Evolutionary conservation across 352 stramenopile species (phyloP), one percentile per base, ranked within the genome.

Genomic region (Phytophthora megakarya): DNA sequence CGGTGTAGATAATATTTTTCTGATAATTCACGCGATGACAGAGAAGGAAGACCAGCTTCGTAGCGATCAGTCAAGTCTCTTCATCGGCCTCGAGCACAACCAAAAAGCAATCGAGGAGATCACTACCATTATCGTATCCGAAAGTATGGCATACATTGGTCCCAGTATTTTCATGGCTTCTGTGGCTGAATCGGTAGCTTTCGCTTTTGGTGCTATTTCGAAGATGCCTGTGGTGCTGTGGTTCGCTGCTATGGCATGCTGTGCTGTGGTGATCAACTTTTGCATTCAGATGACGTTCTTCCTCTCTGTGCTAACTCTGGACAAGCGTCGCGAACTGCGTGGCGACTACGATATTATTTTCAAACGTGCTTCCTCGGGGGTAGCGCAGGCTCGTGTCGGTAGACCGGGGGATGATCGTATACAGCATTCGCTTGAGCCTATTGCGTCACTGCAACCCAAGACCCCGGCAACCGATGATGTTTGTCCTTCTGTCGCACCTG

Each of bases 1-100:
- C 28, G 79, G 79, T 50, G 79, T 88, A 6, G 79, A 88, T 46
- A 88, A 88, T 42, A 88, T 88, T 47, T 88, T 88, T 67, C 38
- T 88, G 33, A 23, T 88, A 12, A 74, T 88, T 22, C 72, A 86
- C 30, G 75, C 79, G 5, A 72, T 88, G 42, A 72, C 63, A 9
- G 52, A 81, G 45, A 76, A 80, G 38, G 68, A 86, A 28, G 64
- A 83, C 18, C 58, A 78, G 19, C 37, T 76, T 3, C 55, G 58
- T 7, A 35, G 52, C 7, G 50, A 71, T 1, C 67, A 79, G 32
- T 65, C 61, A 13, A 67, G 59, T 48, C 65, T 83, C 16, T 83
- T 83, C 19, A 57, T 77, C 43, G 72, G 70, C 26, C 53, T 84
- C 6, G 70, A 73, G 35, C 60, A 73, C 30, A 71, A 76, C 26